Percentiles rank a stretch among this genome's conserved stretches.
These are phyloP conservation scores for Marasmius sp. DNA, from an alignment of 1,284 basidiomycete genomes.

Conservation along the genomic window DNA sequence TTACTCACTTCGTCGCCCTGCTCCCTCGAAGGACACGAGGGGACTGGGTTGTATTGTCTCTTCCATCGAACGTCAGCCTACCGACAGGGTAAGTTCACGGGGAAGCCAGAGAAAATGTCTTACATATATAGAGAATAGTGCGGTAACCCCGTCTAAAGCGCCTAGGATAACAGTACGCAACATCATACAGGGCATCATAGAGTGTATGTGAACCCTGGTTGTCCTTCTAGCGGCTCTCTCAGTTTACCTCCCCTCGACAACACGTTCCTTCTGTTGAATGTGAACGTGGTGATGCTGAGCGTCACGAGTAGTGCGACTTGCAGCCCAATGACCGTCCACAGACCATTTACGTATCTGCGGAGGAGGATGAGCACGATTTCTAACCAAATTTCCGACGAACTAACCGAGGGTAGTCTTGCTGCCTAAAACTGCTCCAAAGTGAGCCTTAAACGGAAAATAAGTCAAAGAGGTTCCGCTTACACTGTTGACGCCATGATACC, in stretches of 20 bases:
- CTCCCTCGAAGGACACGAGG: too few species aligned
- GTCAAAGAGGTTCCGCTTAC: background rate
- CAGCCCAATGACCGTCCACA: slow-evolving; percentile 33
- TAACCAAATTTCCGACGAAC: background rate
- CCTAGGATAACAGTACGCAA: too few species aligned
- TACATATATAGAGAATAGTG: too few species aligned
- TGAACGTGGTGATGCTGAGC: slow-evolving; percentile 23
- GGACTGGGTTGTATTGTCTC: too few species aligned
- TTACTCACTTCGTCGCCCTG: too few species aligned
- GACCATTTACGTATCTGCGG: slow-evolving; percentile 27
- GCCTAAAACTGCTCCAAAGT: slow-evolving; percentile 14
- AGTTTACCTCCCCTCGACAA: slow-evolving; percentile 26
- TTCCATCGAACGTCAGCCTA: too few species aligned
- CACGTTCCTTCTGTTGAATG: slow-evolving; percentile 28
- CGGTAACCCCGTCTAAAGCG: too few species aligned
- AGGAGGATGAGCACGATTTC: background rate
- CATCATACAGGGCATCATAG: slow-evolving; percentile 16
- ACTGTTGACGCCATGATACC: background rate
- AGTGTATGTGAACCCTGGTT: slow-evolving; percentile 31
- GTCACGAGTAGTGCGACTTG: slow-evolving; percentile 30
- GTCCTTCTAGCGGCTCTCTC: slow-evolving; percentile 24
- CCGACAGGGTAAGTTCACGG: too few species aligned
- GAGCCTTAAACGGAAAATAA: background rate
- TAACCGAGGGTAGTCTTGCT: slow-evolving; percentile 28
- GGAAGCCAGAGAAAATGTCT: too few species aligned